A percentile compares a stretch with the other conserved stretches of the same genome.
These are phyloP conservation scores for Parmelia sp. DNA, from an alignment of 495 filamentous ascomycete genomes.

Conservation along the genomic window DNA sequence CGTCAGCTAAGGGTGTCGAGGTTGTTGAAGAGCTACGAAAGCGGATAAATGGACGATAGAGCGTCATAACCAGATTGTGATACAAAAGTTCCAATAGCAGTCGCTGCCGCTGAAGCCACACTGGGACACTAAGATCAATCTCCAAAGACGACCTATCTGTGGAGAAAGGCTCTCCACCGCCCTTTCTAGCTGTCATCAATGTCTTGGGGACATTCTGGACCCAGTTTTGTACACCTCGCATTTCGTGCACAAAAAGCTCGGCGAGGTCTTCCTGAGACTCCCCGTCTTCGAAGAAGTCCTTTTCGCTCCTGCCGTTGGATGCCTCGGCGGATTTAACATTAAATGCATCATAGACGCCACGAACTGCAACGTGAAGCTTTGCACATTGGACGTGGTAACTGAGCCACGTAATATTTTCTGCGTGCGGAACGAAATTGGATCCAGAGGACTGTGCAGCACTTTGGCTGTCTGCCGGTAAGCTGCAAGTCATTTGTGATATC, in stretches of 20 bases:
- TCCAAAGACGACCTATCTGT: slow-evolving; percentile 35
- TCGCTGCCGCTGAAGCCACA: slow-evolving; percentile 33
- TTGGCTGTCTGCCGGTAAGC: slow-evolving; percentile 36
- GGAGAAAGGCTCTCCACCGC: slow-evolving; percentile 36
- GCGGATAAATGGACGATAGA: slow-evolving; percentile 30
- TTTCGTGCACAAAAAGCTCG: slow-evolving; percentile 27
- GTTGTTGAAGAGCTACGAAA: slow-evolving; percentile 18
- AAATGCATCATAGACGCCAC: slow-evolving; percentile 36
- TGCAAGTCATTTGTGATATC: slow-evolving; percentile 33
- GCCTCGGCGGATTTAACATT: slow-evolving; percentile 26
- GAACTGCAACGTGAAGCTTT: slow-evolving; percentile 36
- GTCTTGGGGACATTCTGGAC: slow-evolving; percentile 34
- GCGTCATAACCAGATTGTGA: slow-evolving; percentile 28
- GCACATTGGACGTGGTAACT: slow-evolving; percentile 35
- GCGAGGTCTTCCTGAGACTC: slow-evolving; percentile 27
- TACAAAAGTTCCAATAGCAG: slow-evolving; percentile 32
- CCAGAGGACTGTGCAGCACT: slow-evolving; percentile 34
- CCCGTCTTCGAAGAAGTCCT: slow-evolving; percentile 28
- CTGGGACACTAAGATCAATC: slow-evolving; percentile 37
- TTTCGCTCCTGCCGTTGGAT: slow-evolving; percentile 15
- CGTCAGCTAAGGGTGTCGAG: slow-evolving; percentile 27
- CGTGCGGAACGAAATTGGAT: slow-evolving; percentile 35
- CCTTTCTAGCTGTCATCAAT: slow-evolving; percentile 35
- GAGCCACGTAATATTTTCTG: slow-evolving; percentile 38
- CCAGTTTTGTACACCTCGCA: slow-evolving; percentile 35